Percentiles rank a stretch among this genome's conserved stretches.
Evolutionary conservation across 2,329 filamentous ascomycete species (phyloP).

Genomic region (Talaromyces sp.): DNA sequence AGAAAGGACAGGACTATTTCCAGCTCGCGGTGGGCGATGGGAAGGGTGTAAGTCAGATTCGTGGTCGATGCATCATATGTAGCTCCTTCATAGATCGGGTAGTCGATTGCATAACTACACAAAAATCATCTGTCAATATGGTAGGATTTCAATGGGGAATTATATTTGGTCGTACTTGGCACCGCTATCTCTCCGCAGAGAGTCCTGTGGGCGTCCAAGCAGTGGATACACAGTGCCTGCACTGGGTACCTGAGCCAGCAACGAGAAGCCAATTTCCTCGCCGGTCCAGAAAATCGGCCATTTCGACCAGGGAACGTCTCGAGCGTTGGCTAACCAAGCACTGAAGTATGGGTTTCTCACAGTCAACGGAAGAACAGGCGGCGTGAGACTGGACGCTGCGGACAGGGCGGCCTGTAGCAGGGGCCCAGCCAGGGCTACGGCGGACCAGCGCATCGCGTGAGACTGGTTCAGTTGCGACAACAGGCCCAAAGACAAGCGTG

Average conservation of each 20-base stretch:
- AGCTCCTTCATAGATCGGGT: slow-evolving; percentile 58
- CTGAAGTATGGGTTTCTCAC: slow-evolving; percentile 76
- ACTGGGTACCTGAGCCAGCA: slow-evolving; percentile 61
- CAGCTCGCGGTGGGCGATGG: slow-evolving; percentile 40
- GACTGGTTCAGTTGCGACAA: neutral
- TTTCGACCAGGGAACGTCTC: slow-evolving; percentile 71
- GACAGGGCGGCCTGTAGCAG: slow-evolving; percentile 42
- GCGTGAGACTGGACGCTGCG: slow-evolving; percentile 53
- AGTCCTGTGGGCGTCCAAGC: slow-evolving; percentile 64
- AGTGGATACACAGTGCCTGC: slow-evolving; percentile 62
- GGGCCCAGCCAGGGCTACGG: slow-evolving; percentile 31
- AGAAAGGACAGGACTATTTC: slow-evolving; percentile 63
- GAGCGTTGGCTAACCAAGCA: slow-evolving; percentile 69
- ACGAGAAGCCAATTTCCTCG: slow-evolving; percentile 61
- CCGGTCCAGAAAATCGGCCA: slow-evolving; percentile 88
- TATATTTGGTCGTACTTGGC: slow-evolving; percentile 34
- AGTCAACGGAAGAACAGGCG: slow-evolving; percentile 68
- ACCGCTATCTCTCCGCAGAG: slow-evolving; percentile 40
- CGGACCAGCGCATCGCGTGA: slow-evolving; percentile 31
- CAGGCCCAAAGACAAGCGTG: neutral
- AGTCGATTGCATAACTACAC: slow-evolving; percentile 54
- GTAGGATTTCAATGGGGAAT: neutral
- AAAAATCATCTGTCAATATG: slow-evolving; percentile 17
- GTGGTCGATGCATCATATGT: slow-evolving; percentile 69
- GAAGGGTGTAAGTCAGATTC: slow-evolving; percentile 64